A percentile compares a stretch with the other conserved stretches of the same genome.
phyloP scores from a whole-genome alignment of 2,329 filamentous ascomycete species.

The Sporothrix inflata region DNA sequence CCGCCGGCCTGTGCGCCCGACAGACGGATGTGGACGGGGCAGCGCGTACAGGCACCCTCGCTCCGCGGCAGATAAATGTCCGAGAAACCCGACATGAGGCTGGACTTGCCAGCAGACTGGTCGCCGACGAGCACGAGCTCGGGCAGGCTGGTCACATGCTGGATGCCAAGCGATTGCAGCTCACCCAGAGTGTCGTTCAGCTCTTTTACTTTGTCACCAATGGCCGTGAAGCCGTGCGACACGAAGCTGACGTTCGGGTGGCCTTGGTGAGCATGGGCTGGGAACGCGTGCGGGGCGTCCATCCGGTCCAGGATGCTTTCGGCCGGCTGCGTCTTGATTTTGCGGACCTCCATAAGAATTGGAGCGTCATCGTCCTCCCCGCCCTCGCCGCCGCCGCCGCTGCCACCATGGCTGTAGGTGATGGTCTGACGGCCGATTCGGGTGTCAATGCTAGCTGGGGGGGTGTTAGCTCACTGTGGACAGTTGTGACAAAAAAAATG shows the following conservation, averaged over 20 bases:
- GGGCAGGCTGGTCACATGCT: slow-evolving; percentile 70
- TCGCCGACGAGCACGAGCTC: slow-evolving; percentile 84
- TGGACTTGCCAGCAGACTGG: slow-evolving; percentile 83
- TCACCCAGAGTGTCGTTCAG: slow-evolving; percentile 69
- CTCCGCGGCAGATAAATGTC: slow-evolving; percentile 73
- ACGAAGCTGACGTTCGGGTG: slow-evolving; percentile 38
- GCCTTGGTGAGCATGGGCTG: slow-evolving; percentile 9
- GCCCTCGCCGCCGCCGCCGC: background rate
- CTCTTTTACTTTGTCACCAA: slow-evolving; percentile 66
- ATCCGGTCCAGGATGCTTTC: slow-evolving; percentile 12
- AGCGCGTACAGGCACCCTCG: slow-evolving; percentile 76
- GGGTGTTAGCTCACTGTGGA: background rate
- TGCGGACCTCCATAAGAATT: slow-evolving; percentile 39
- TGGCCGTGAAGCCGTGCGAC: slow-evolving; percentile 51
- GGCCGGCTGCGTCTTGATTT: slow-evolving; percentile 22
- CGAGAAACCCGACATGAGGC: slow-evolving; percentile 63
- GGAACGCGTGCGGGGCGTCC: background rate
- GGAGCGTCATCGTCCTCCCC: slow-evolving; percentile 36
- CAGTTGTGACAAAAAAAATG: background rate
- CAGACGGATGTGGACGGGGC: slow-evolving; percentile 78
- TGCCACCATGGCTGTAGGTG: background rate
- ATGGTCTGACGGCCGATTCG: slow-evolving; percentile 9
- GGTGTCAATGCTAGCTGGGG: slow-evolving; percentile 40
- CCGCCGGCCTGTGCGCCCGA: slow-evolving; percentile 51
- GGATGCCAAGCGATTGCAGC: slow-evolving; percentile 72